A percentile compares a stretch with the other conserved stretches of the same genome.
Conservation (phyloP, 2,329 filamentous ascomycete genomes). For the Aspergillus pseudoglaucus region DNA sequence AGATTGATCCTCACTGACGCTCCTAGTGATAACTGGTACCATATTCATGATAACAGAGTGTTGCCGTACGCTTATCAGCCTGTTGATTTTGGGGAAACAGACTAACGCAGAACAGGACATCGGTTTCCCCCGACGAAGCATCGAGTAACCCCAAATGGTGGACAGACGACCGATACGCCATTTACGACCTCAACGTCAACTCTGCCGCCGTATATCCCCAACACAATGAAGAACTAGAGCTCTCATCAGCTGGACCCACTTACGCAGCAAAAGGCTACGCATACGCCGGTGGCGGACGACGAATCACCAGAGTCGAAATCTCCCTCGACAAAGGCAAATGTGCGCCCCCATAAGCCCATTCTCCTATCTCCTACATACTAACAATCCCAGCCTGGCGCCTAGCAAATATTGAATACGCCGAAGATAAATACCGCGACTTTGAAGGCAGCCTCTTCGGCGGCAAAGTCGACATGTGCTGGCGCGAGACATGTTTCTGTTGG, state of each 20-base stretch:
- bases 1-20: slow-evolving; percentile 68
- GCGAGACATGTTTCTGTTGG: slow-evolving; percentile 82
- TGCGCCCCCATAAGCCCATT: slow-evolving; percentile 11
- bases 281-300: slow-evolving; percentile 78
- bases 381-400: slow-evolving; percentile 57
- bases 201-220: slow-evolving; percentile 73
- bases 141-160: slow-evolving; percentile 69
- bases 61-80: too few relatives aligned
- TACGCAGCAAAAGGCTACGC: slow-evolving; percentile 76
- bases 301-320: slow-evolving; percentile 75
- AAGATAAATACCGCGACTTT: slow-evolving; percentile 71
- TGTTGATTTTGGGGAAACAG: too few relatives aligned
- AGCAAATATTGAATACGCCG: slow-evolving; percentile 71
- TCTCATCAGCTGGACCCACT: slow-evolving; percentile 42
- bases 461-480: slow-evolving; percentile 70
- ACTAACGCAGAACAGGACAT: slow-evolving; percentile 48
- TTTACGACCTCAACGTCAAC: slow-evolving; percentile 86
- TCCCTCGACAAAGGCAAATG: slow-evolving; percentile 73
- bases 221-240: slow-evolving; percentile 62
- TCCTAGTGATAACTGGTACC: slow-evolving; percentile 90
- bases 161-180: slow-evolving; percentile 85
- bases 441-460: slow-evolving; percentile 65
- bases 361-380: slow-evolving; percentile 1
- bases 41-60: slow-evolving; percentile 88
- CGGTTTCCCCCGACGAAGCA: slow-evolving; percentile 73